phyloP scores from a whole-genome alignment of 371 early-diverging fungal species.

The Saksenaea oblongispora region DNA sequence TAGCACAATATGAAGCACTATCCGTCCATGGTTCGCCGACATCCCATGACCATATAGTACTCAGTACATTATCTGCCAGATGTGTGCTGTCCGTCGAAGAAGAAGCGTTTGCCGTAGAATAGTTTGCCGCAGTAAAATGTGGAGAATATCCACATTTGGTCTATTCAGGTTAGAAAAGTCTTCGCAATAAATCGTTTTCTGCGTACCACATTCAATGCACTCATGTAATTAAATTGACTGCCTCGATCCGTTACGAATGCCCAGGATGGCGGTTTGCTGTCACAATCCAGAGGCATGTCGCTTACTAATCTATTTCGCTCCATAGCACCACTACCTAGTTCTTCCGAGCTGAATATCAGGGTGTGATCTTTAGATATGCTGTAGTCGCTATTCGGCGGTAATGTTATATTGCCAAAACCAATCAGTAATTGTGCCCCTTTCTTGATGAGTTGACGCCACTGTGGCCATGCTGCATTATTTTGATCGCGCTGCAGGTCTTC shows the following conservation, averaged over 20 bases:
- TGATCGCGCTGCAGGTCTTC: conserved; percentile 3
- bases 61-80: conserved; percentile 28
- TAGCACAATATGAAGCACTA: conserved; percentile 23
- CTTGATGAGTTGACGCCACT: conserved; percentile 31
- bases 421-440: conserved; percentile 29
- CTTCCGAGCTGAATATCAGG: conserved; percentile 20
- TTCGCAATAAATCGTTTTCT: background rate
- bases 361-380: conserved; percentile 18
- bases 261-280: conserved; percentile 14
- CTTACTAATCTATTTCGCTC: conserved; percentile 3
- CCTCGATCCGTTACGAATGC: conserved; percentile 18
- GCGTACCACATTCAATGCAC: conserved; percentile 25
- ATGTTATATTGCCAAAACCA: conserved; percentile 24
- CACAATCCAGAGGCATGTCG: background rate
- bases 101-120: conserved; percentile 9
- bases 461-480: conserved; percentile 30
- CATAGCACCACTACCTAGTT: conserved; percentile 14
- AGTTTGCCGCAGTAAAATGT: conserved; percentile 27
- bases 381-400: conserved; percentile 11
- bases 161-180: conserved; percentile 7
- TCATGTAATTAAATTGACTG: conserved; percentile 14
- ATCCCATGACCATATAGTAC: conserved; percentile 51
- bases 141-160: conserved; percentile 40
- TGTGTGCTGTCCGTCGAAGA: conserved; percentile 15
- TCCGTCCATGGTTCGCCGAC: conserved; percentile 24